Conservation (phyloP, 2,329 filamentous ascomycete species). For the Samsoniella hepiali region DNA sequence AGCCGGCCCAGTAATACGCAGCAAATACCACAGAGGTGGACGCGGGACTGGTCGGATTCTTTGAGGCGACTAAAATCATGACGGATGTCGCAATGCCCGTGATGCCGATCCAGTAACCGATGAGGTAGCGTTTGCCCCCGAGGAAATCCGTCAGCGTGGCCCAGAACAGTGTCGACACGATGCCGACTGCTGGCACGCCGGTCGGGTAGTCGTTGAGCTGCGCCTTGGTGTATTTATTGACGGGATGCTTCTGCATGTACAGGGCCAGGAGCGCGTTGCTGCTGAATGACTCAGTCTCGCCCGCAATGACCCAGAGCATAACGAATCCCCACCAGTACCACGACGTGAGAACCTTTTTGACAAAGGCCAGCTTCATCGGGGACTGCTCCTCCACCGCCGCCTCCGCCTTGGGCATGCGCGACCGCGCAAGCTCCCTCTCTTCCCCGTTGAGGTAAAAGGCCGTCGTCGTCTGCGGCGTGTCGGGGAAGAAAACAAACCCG, state of each 20-base stretch:
- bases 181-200: constrained; percentile 54
- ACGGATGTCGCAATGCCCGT: constrained; percentile 60
- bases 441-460: constrained; percentile 44
- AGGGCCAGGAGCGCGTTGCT: constrained; percentile 56
- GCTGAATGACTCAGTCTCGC: constrained; percentile 68
- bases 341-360: constrained; percentile 53
- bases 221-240: constrained; percentile 40
- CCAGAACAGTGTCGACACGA: constrained; percentile 64
- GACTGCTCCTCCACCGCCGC: constrained; percentile 35
- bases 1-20: constrained; percentile 68
- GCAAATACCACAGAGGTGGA: constrained; percentile 56
- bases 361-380: constrained; percentile 47
- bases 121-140: constrained; percentile 60
- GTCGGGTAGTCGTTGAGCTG: constrained; percentile 58
- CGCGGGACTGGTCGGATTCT: constrained; percentile 33
- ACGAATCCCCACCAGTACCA: constrained; percentile 67
- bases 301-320: constrained; percentile 65
- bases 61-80: constrained; percentile 56
- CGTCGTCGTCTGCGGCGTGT: constrained; percentile 45
- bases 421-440: constrained; percentile 42
- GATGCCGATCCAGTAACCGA: constrained; percentile 64
- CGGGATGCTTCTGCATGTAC: constrained; percentile 49
- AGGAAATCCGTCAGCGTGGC: constrained; percentile 65
- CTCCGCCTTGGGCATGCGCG: constrained; percentile 36
- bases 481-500: constrained; percentile 36